phyloP scores from a whole-genome alignment of 1,284 basidiomycete genomes.

The Apiotrichum domesticum region DNA sequence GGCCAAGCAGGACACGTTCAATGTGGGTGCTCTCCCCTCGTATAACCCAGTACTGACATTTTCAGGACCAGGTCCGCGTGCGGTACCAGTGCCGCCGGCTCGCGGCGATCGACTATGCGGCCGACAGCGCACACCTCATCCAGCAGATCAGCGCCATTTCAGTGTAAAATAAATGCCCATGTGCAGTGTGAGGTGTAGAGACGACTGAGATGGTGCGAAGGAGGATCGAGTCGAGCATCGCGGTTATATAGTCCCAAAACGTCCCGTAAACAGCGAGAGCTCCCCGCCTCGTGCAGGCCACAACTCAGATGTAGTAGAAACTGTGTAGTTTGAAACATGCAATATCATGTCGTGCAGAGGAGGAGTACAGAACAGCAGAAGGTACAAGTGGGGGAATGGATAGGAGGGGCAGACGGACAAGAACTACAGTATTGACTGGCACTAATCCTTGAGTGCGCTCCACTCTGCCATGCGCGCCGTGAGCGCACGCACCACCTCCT shows the following conservation, averaged over 20 bases:
- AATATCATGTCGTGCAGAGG: conserved; percentile 1
- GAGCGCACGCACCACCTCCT: conserved; percentile 27
- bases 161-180: conserved; percentile 9
- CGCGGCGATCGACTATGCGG: conserved; percentile 61
- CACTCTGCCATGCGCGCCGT: conserved; percentile 32
- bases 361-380: neutral
- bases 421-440: no score
- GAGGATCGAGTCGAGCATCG: no score
- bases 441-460: conserved; percentile 6
- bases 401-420: no score
- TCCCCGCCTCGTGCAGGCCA: no score
- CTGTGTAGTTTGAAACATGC: conserved; percentile 4
- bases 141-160: conserved; percentile 48
- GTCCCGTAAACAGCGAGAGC: no score
- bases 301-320: no score
- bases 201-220: no score
- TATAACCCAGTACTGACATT: neutral
- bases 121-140: conserved; percentile 60
- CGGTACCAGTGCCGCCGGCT: conserved; percentile 74
- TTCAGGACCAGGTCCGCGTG: conserved; percentile 66
- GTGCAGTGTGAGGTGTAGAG: no score
- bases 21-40: conserved; percentile 61
- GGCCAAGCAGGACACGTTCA: conserved; percentile 80
- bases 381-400: no score
- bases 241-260: no score